Base-by-base conservation (phyloP, 371 early-diverging fungal genomes). In the Mucor indicus region DNA sequence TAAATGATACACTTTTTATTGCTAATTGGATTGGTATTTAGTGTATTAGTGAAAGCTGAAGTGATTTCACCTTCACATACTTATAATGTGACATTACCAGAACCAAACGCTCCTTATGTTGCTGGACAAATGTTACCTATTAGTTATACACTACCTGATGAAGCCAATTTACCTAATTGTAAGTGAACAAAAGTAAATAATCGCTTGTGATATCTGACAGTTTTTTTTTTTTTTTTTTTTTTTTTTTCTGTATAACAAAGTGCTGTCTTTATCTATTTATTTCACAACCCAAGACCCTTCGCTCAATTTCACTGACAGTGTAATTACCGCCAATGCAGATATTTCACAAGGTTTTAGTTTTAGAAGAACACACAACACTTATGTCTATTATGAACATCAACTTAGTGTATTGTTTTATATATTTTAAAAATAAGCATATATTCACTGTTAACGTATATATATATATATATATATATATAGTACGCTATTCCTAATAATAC, bases 41-140 rank as follows among this genome's bases (percentile, higher is more conserved):
- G n/a, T n/a, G n/a, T n/a, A n/a, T n/a, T n/a, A n/a, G n/a, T n/a
- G n/a, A n/a, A n/a, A n/a, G n/a, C 43, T 24, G 59, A 62, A 43
- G 50, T 62, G 2, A 38, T 48, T 24, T 58, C 58, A 4, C 51
- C 64, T 25, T 44, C 60, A 15, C 59, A 50, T 33, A 59, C 41
- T 23, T 64, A 31, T 50, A 73, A 69, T 51, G 65, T 74, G 22
- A 65, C 70, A 4, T 57, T 65, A n/a, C 70, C 70, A 38, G 51
- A 55, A 15, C 56, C 52, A 13, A 59, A 67, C 37, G 55, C 62
- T 19, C 56, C 61, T 40, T 74, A 65, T 40, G 70, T 74, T 11
- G 64, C 68, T 16, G 70, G 70, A 27, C 70, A 69, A 55, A 62
- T 62, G 38, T 49, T 74, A 21, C 74, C 70, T n/a, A 48, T 67